Evolutionary conservation across 2,329 filamentous ascomycete genomes (phyloP).

Genomic region (Beauveria scarabaeidicola): DNA sequence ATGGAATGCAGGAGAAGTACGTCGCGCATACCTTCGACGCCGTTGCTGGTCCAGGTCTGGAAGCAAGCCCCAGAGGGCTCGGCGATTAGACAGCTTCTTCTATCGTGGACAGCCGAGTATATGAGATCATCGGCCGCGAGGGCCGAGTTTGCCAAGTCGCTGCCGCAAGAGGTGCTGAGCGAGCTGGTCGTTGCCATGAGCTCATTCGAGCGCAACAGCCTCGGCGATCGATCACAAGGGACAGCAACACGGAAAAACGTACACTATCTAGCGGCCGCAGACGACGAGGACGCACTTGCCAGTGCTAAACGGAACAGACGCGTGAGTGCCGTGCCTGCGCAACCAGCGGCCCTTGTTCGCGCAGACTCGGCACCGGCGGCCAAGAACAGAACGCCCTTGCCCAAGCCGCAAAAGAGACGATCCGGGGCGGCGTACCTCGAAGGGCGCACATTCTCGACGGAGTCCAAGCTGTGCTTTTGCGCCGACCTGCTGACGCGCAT

Average conservation of each 20-base stretch:
- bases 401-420: constrained; percentile 29
- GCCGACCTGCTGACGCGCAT: constrained; percentile 49
- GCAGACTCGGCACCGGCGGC: constrained; percentile 17
- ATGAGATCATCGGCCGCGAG: constrained; percentile 49
- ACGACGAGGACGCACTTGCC: constrained; percentile 29
- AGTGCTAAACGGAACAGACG: constrained; percentile 35
- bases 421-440: constrained; percentile 28
- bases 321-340: constrained; percentile 17
- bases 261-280: constrained; percentile 38
- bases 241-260: constrained; percentile 35
- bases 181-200: constrained; percentile 57
- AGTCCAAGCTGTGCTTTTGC: constrained; percentile 49
- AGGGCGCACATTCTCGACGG: constrained; percentile 25
- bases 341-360: constrained; percentile 9
- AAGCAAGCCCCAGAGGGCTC: constrained; percentile 53
- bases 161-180: constrained; percentile 54
- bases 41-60: constrained; percentile 53
- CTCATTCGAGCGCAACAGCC: constrained; percentile 36
- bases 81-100: constrained; percentile 47
- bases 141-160: constrained; percentile 49
- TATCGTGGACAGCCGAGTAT: constrained; percentile 56
- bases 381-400: constrained; percentile 20
- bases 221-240: constrained; percentile 21
- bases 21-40: constrained; percentile 47
- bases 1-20: constrained; percentile 44